These are phyloP conservation scores for Colletotrichum falcatum DNA, from an alignment of 2,329 filamentous ascomycete genomes.

Conservation along the genomic window DNA sequence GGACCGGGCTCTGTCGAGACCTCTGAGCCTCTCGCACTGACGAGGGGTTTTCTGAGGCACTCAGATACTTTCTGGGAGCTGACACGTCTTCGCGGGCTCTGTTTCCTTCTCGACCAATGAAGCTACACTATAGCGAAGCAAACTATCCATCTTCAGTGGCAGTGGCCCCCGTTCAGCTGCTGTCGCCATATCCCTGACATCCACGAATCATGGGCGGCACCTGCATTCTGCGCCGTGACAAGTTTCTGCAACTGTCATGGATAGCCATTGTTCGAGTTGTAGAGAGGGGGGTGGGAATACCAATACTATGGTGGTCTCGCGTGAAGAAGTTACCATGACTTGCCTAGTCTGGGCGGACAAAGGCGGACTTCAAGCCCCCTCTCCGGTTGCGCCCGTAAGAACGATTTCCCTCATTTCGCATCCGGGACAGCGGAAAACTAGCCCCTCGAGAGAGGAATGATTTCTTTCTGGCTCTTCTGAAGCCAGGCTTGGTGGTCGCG, in stretches of 20 bases:
- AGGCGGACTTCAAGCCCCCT: slow-evolving; percentile 26
- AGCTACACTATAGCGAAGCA: slow-evolving; percentile 6
- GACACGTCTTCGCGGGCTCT: slow-evolving; percentile 11
- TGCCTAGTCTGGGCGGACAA: slow-evolving; percentile 30
- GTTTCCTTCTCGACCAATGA: slow-evolving; percentile 13
- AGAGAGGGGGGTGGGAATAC: slow-evolving; percentile 21
- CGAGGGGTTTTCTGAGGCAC: slow-evolving; percentile 16
- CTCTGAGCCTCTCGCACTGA: slow-evolving; percentile 14
- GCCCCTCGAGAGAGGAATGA: slow-evolving; percentile 11
- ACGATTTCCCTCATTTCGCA: slow-evolving; percentile 15
- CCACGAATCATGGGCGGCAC: slow-evolving; percentile 38
- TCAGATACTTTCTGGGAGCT: slow-evolving; percentile 11
- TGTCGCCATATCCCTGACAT: slow-evolving; percentile 19
- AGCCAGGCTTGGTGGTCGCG: slow-evolving; percentile 15
- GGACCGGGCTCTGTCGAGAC: slow-evolving; percentile 1
- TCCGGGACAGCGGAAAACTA: slow-evolving; percentile 35
- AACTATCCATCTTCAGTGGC: slow-evolving; percentile 15
- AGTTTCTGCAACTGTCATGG: slow-evolving; percentile 24
- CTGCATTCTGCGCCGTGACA: slow-evolving; percentile 21
- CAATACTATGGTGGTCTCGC: slow-evolving; percentile 10
- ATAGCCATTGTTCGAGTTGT: slow-evolving; percentile 8
- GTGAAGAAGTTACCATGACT: slow-evolving; percentile 23
- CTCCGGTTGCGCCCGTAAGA: slow-evolving; percentile 36
- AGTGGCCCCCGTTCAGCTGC: slow-evolving; percentile 27
- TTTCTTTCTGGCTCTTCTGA: slow-evolving; percentile 4